Percentiles rank a stretch among this genome's conserved stretches.
phyloP scores from a whole-genome alignment of 345 rosid genomes.

The Hibiscus syriacus region DNA sequence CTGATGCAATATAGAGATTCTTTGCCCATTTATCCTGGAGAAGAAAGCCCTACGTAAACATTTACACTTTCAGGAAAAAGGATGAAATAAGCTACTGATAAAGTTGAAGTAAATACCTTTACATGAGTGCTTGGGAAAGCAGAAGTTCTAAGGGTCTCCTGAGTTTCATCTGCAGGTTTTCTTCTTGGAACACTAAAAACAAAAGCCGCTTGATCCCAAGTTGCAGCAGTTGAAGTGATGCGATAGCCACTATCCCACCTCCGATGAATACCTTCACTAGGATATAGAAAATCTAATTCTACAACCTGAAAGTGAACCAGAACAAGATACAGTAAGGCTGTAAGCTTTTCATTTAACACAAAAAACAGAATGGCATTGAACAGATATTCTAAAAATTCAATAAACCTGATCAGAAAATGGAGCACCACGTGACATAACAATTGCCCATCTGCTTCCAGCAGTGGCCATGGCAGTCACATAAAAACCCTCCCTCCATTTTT shows the following conservation, averaged over 20 bases:
- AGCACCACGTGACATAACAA: constrained; percentile 98
- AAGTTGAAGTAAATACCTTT: constrained; percentile 43
- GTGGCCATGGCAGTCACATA: constrained; percentile 94
- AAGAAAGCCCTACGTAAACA: neutral
- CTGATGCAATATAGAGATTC: constrained; percentile 85
- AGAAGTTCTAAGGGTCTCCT: constrained; percentile 93
- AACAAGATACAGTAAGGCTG: neutral
- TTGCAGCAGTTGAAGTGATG: constrained; percentile 91
- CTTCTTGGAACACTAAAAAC: constrained; percentile 91
- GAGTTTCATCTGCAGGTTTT: constrained; percentile 85
- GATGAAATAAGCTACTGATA: neutral
- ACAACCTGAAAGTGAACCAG: constrained; percentile 50
- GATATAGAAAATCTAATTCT: constrained; percentile 94
- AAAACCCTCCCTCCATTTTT: constrained; percentile 96
- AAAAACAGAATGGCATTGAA: neutral
- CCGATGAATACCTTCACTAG: constrained; percentile 96
- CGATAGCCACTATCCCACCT: constrained; percentile 95
- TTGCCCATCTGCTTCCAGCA: constrained; percentile 94
- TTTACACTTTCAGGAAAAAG: neutral
- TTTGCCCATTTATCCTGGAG: constrained; percentile 21
- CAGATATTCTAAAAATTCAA: constrained; percentile 2
- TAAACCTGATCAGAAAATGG: constrained; percentile 82
- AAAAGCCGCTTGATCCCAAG: constrained; percentile 87
- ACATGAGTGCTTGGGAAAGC: constrained; percentile 94
- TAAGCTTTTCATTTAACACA: neutral